Conservation (phyloP, 2,329 filamentous ascomycete species). For the Metarhizium humberi region DNA sequence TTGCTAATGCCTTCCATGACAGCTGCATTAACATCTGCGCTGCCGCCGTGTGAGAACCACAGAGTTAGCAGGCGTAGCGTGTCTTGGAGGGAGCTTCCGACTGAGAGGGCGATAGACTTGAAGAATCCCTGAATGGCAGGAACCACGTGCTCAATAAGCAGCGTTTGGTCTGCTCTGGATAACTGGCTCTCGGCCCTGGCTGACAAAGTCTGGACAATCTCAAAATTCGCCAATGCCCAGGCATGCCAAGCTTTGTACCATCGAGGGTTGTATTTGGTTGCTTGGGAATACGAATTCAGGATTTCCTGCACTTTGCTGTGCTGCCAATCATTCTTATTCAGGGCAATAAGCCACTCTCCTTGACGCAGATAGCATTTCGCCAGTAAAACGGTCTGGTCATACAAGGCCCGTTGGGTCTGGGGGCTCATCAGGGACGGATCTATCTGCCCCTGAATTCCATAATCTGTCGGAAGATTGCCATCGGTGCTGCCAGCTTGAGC, state of each 20-base stretch:
- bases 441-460: slow-evolving; percentile 38
- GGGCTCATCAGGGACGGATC: slow-evolving; percentile 36
- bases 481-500: slow-evolving; percentile 35
- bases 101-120: slow-evolving; percentile 87
- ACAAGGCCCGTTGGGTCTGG: slow-evolving; percentile 41
- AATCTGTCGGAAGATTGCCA: slow-evolving; percentile 34
- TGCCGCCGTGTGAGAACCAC: slow-evolving; percentile 92
- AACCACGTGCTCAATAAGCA: slow-evolving; percentile 80
- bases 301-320: slow-evolving; percentile 81
- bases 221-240: slow-evolving; percentile 96
- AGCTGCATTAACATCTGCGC: slow-evolving; percentile 75
- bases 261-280: slow-evolving; percentile 84
- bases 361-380: slow-evolving; percentile 95
- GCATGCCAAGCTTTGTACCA: slow-evolving; percentile 99
- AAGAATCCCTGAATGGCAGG: slow-evolving; percentile 95
- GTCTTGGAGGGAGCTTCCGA: slow-evolving; percentile 88
- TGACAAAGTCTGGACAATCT: slow-evolving; percentile 80
- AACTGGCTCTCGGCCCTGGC: slow-evolving; percentile 50
- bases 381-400: slow-evolving; percentile 61
- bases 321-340: slow-evolving; percentile 85
- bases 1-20: slow-evolving; percentile 86
- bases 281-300: slow-evolving; percentile 79
- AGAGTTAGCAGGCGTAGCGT: slow-evolving; percentile 85
- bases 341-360: slow-evolving; percentile 70
- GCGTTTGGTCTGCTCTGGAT: slow-evolving; percentile 43